phyloP scores from a whole-genome alignment of 23 red algal species.

The Chondrus crispus region DNA sequence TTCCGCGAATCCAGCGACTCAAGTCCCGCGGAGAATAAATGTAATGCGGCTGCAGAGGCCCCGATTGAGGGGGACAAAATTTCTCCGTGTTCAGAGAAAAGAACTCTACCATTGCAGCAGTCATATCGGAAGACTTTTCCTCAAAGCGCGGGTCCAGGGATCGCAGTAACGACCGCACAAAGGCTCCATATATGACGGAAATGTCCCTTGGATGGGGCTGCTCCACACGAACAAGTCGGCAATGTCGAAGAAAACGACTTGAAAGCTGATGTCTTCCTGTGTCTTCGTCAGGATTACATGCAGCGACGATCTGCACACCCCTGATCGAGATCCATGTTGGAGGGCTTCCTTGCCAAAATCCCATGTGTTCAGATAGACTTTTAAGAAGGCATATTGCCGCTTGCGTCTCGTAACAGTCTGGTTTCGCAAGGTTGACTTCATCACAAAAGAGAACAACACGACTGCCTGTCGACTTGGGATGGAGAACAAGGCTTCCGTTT shows the following conservation, averaged over 20 bases:
- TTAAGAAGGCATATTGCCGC: conserved; percentile 26
- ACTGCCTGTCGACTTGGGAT: conserved; percentile 41
- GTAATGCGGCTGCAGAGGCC: conserved; percentile 56
- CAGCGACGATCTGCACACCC: conserved; percentile 62
- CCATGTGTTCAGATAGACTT: conserved; percentile 37
- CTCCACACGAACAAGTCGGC: conserved; percentile 51
- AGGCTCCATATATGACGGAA: conserved; percentile 43
- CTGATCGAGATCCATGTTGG: conserved; percentile 39
- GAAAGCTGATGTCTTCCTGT: conserved; percentile 50
- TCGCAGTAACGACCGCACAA: conserved; percentile 16
- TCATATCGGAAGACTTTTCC: background rate
- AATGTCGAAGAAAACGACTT: conserved; percentile 37
- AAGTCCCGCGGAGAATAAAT: conserved; percentile 73
- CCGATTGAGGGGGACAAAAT: background rate
- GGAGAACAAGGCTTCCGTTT: conserved; percentile 23
- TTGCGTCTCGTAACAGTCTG: conserved; percentile 58
- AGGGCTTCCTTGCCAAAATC: conserved; percentile 55
- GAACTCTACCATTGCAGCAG: conserved; percentile 56
- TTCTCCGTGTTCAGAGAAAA: conserved; percentile 32
- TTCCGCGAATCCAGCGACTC: conserved; percentile 69
- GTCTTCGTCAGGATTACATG: conserved; percentile 58
- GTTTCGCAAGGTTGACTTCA: conserved; percentile 65
- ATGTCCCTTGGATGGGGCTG: conserved; percentile 33
- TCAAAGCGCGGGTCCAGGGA: background rate
- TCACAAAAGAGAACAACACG: conserved; percentile 77